phyloP scores from a whole-genome alignment of 441 rosid species.

The Pelargonium myrrhifolium region DNA sequence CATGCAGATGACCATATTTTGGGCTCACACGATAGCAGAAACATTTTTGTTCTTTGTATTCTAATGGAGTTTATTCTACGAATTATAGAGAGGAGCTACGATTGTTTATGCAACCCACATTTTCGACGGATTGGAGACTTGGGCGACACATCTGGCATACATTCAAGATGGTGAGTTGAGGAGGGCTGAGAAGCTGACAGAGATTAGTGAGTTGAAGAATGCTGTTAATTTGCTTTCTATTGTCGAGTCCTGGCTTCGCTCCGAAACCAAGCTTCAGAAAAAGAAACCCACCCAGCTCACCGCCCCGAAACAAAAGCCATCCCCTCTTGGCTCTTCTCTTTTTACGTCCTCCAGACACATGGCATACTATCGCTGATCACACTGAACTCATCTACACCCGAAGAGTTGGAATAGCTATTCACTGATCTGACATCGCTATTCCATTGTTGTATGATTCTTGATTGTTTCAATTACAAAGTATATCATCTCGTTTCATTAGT shows the following conservation, averaged over 20 bases:
- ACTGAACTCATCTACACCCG: background rate
- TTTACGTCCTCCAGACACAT: slow-evolving; percentile 84
- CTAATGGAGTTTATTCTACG: background rate
- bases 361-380: slow-evolving; percentile 74
- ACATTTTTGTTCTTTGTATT: slow-evolving; percentile 1
- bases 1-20: background rate
- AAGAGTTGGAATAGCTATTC: too few relatives aligned
- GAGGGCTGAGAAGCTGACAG: slow-evolving; percentile 46
- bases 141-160: slow-evolving; percentile 73
- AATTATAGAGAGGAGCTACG: slow-evolving; percentile 56
- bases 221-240: slow-evolving; percentile 69
- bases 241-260: slow-evolving; percentile 83
- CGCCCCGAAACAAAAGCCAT: slow-evolving; percentile 32
- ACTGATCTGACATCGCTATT: background rate
- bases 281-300: slow-evolving; percentile 33
- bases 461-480: slow-evolving; percentile 8
- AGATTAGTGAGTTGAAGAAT: slow-evolving; percentile 50
- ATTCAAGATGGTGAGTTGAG: slow-evolving; percentile 73
- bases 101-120: slow-evolving; percentile 68
- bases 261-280: slow-evolving; percentile 62
- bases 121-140: slow-evolving; percentile 61
- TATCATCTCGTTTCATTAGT: slow-evolving; percentile 5
- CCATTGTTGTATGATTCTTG: slow-evolving; percentile 6
- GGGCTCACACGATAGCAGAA: background rate
- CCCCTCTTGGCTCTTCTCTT: slow-evolving; percentile 51